These are phyloP conservation scores for Mucor lusitanicus DNA, from an alignment of 371 early-diverging fungal genomes.

Conservation along the genomic window DNA sequence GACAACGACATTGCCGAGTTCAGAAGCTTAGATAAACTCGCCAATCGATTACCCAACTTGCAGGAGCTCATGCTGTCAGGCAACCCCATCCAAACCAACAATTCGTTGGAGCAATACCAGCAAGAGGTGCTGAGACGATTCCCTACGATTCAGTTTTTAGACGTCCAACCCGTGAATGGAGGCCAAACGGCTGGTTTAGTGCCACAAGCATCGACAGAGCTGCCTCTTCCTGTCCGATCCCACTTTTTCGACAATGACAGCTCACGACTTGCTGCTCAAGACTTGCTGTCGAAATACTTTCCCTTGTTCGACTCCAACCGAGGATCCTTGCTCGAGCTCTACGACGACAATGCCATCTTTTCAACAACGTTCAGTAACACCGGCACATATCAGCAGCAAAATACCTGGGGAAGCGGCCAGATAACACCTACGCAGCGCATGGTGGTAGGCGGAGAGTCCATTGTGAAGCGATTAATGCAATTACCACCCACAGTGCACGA, in stretches of 20 bases:
- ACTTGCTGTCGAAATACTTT: slow-evolving; percentile 44
- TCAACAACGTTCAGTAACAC: slow-evolving; percentile 28
- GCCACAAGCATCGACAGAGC: neutral
- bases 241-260: slow-evolving; percentile 40
- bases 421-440: slow-evolving; percentile 11
- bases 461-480: slow-evolving; percentile 39
- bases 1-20: slow-evolving; percentile 56
- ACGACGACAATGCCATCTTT: slow-evolving; percentile 39
- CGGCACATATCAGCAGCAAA: slow-evolving; percentile 25
- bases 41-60: slow-evolving; percentile 38
- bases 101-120: slow-evolving; percentile 15
- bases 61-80: slow-evolving; percentile 55
- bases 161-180: slow-evolving; percentile 18
- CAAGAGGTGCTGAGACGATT: slow-evolving; percentile 22
- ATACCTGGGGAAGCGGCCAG: slow-evolving; percentile 26
- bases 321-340: slow-evolving; percentile 34
- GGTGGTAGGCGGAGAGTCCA: slow-evolving; percentile 22
- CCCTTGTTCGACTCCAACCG: slow-evolving; percentile 46
- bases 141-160: slow-evolving; percentile 19
- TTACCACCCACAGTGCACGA: slow-evolving; percentile 56
- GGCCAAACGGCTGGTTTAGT: slow-evolving; percentile 11
- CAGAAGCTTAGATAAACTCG: slow-evolving; percentile 49
- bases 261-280: slow-evolving; percentile 38
- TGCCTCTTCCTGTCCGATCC: slow-evolving; percentile 18
- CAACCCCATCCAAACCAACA: slow-evolving; percentile 53